phyloP scores from a whole-genome alignment of 2,329 filamentous ascomycete genomes.

The Elsinoe perseae region DNA sequence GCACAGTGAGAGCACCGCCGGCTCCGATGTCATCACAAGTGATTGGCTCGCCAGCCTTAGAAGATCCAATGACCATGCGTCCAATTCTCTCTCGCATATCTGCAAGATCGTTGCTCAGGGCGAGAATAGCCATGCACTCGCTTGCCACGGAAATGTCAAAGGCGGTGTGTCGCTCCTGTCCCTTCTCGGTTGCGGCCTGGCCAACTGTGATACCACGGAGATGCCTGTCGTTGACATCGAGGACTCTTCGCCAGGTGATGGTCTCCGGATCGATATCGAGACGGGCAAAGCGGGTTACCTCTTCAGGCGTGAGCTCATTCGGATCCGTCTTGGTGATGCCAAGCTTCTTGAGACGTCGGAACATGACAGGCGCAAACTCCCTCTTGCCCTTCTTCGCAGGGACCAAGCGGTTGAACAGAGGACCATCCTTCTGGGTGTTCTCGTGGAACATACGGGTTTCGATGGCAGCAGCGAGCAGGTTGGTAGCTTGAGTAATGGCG shows the following conservation, averaged over 20 bases:
- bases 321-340: conserved; percentile 94
- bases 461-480: conserved; percentile 88
- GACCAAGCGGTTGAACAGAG: conserved; percentile 80
- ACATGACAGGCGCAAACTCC: conserved; percentile 82
- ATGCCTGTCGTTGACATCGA: conserved; percentile 96
- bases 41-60: conserved; percentile 75
- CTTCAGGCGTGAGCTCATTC: conserved; percentile 80
- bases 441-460: conserved; percentile 99
- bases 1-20: conserved; percentile 80
- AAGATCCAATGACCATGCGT: conserved; percentile 90
- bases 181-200: conserved; percentile 82
- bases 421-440: conserved; percentile 81
- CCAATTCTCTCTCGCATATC: conserved; percentile 93
- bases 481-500: conserved; percentile 94
- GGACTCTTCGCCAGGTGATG: conserved; percentile 91
- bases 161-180: conserved; percentile 76
- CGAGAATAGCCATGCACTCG: conserved; percentile 97
- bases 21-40: conserved; percentile 94
- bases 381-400: conserved; percentile 85
- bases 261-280: conserved; percentile 94
- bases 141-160: conserved; percentile 98
- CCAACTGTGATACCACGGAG: conserved; percentile 84
- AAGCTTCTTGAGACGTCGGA: conserved; percentile 86
- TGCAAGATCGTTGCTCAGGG: conserved; percentile 74
- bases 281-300: conserved; percentile 80